Percentiles rank a stretch among this genome's conserved stretches.
Evolutionary conservation across 768 basidiomycete genomes (phyloP).

Genomic region (Lentinula raphanica): DNA sequence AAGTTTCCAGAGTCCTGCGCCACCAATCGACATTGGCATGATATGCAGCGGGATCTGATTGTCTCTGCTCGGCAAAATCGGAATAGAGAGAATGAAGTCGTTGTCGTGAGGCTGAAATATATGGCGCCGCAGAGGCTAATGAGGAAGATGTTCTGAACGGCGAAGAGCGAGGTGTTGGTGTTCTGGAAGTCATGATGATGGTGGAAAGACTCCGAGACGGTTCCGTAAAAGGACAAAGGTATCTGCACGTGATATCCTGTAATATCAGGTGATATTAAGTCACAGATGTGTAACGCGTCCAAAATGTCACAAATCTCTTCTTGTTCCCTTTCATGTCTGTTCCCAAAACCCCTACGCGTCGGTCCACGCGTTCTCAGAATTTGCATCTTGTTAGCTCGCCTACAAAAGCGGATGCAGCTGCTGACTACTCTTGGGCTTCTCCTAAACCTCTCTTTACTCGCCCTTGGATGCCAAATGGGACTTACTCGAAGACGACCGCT

Average conservation of each 20-base stretch:
- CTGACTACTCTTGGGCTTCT: background rate
- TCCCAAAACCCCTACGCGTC: conserved; percentile 26
- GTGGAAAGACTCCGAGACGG: background rate
- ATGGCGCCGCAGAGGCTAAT: conserved; percentile 36
- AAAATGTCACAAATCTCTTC: background rate
- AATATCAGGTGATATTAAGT: background rate
- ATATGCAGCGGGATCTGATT: conserved; percentile 80
- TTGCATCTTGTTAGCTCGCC: conserved; percentile 24
- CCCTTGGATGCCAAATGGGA: conserved; percentile 19
- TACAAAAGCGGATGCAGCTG: conserved; percentile 7
- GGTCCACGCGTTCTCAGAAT: conserved; percentile 25
- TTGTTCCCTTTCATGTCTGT: background rate
- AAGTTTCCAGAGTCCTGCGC: conserved; percentile 58
- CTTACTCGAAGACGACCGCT: conserved; percentile 5
- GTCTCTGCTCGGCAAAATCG: conserved; percentile 78
- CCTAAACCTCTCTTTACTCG: conserved; percentile 10
- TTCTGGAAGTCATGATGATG: background rate
- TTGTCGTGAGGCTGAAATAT: conserved; percentile 38
- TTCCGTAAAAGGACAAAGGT: background rate
- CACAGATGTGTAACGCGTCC: background rate
- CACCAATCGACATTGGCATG: conserved; percentile 85
- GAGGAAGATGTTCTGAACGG: background rate
- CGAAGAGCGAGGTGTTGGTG: conserved; percentile 2
- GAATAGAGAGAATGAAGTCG: conserved; percentile 82
- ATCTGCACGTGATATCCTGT: background rate